phyloP scores from a whole-genome alignment of 768 basidiomycete species.

The Macrolepiota fuliginosa region DNA sequence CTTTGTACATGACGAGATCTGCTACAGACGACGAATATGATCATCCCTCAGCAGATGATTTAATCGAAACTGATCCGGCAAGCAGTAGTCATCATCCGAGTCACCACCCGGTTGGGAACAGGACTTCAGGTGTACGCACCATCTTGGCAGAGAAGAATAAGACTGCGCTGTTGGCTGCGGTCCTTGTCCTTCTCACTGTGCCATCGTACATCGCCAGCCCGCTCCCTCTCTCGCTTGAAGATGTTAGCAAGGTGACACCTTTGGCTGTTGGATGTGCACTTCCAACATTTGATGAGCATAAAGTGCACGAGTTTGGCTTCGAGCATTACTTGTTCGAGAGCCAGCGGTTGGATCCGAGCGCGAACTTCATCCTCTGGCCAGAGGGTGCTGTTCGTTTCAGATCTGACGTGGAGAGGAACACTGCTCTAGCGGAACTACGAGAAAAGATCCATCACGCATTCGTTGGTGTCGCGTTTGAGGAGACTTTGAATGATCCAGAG shows the following conservation, averaged over 20 bases:
- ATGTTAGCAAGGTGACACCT: constrained; percentile 43
- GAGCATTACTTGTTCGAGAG: constrained; percentile 65
- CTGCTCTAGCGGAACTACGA: constrained; percentile 46
- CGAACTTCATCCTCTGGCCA: constrained; percentile 74
- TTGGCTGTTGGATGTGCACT: constrained; percentile 67
- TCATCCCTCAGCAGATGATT: not conserved
- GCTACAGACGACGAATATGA: constrained; percentile 18
- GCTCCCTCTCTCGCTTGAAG: constrained; percentile 37
- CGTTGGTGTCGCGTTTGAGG: constrained; percentile 74
- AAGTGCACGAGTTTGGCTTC: constrained; percentile 41
- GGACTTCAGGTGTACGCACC: constrained; percentile 6
- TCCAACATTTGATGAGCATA: constrained; percentile 44
- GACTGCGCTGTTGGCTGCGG: constrained; percentile 32
- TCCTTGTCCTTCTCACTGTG: constrained; percentile 45
- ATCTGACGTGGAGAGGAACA: constrained; percentile 43
- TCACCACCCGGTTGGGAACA: not conserved
- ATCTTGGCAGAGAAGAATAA: constrained; percentile 11
- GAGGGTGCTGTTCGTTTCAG: constrained; percentile 74
- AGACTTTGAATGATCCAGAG: constrained; percentile 41
- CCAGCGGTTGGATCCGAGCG: constrained; percentile 34
- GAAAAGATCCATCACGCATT: constrained; percentile 34
- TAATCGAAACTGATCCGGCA: not conserved
- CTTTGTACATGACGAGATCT: constrained; percentile 53
- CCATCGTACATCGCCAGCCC: constrained; percentile 52
- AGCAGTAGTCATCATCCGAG: not conserved